A percentile compares a stretch with the other conserved stretches of the same genome.
Evolutionary conservation across 129 eudicot genomes (phyloP).

Genomic region (Centrapalus pauciflorus): DNA sequence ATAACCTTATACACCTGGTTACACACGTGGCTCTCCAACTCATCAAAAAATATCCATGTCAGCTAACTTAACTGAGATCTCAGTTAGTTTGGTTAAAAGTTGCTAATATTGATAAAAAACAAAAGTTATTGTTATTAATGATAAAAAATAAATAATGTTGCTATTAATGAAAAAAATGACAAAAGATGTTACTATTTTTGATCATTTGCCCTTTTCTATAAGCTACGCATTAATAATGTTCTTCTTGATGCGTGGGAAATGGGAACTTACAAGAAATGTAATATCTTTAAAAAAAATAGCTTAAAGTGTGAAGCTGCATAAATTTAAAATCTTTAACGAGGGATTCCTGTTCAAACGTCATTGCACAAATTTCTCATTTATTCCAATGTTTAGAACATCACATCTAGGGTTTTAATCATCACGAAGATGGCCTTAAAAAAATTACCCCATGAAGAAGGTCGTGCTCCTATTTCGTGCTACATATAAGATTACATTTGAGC

Average conservation of each 20-base stretch:
- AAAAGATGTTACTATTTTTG: too few species aligned
- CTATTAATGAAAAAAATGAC: too few species aligned
- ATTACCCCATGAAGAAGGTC: not conserved
- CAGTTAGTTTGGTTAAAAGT: too few species aligned
- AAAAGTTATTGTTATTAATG: too few species aligned
- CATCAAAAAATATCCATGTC: too few species aligned
- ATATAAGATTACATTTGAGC: slow-evolving; percentile 7
- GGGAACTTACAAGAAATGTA: not conserved
- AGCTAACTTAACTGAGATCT: too few species aligned
- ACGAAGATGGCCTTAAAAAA: not conserved
- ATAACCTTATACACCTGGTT: too few species aligned
- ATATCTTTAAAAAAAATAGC: not conserved
- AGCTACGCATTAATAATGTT: not conserved
- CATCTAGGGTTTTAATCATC: not conserved
- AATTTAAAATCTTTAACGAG: not conserved
- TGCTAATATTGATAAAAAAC: too few species aligned
- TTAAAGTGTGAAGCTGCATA: not conserved
- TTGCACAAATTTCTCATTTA: not conserved
- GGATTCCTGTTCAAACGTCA: not conserved
- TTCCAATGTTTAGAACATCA: not conserved
- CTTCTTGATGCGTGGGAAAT: not conserved
- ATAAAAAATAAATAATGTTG: too few species aligned
- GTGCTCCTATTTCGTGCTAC: not conserved
- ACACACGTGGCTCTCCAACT: too few species aligned
- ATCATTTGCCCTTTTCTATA: too few species aligned